Evolutionary conservation across 257 asterid species (phyloP).

Genomic region (Capsicum baccatum): DNA sequence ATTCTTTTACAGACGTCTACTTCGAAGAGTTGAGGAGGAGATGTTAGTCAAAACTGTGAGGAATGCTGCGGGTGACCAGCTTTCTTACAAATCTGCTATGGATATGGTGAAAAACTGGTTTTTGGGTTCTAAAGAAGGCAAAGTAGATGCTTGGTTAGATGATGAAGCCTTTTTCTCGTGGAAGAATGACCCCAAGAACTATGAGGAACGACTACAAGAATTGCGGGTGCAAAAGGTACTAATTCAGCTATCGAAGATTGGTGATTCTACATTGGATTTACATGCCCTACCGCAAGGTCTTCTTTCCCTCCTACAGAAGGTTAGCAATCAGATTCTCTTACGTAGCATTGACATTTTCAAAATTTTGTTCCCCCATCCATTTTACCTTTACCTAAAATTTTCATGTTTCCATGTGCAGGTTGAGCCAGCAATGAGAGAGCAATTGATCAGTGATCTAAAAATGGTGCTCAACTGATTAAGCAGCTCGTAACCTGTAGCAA

Average conservation of each 20-base stretch:
- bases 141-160: slow-evolving; percentile 67
- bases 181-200: slow-evolving; percentile 73
- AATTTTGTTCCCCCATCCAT: background rate
- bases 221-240: slow-evolving; percentile 64
- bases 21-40: slow-evolving; percentile 80
- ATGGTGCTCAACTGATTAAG: slow-evolving; percentile 50
- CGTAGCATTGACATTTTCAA: background rate
- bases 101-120: slow-evolving; percentile 74
- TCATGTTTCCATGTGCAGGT: slow-evolving; percentile 54
- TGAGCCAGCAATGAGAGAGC: slow-evolving; percentile 64
- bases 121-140: slow-evolving; percentile 57
- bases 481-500: slow-evolving; percentile 17
- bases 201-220: slow-evolving; percentile 68
- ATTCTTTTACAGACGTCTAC: slow-evolving; percentile 74
- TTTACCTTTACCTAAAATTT: background rate
- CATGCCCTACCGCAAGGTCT: slow-evolving; percentile 83
- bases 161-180: slow-evolving; percentile 76
- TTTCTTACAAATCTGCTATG: slow-evolving; percentile 63
- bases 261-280: slow-evolving; percentile 72
- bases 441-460: slow-evolving; percentile 65
- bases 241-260: slow-evolving; percentile 64
- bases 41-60: slow-evolving; percentile 62
- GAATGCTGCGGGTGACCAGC: slow-evolving; percentile 81
- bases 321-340: slow-evolving; percentile 25
- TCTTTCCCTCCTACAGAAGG: slow-evolving; percentile 75